Evolutionary conservation across 768 basidiomycete genomes (phyloP), one percentile per base, ranked within the genome.

Genomic region (Lanmaoa pseudosensibilis): DNA sequence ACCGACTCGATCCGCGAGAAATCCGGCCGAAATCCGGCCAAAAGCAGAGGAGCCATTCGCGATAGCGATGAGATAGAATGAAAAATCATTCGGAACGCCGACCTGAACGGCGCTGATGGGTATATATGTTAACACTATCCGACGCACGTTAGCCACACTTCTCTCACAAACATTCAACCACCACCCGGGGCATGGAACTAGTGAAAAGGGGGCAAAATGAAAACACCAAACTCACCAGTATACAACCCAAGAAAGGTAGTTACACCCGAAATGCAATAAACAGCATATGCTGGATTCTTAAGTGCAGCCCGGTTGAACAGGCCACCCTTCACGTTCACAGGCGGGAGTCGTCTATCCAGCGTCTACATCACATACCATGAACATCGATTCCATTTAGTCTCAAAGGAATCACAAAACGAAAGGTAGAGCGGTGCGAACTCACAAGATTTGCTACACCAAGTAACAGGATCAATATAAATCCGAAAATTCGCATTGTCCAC

Each of bases 401-500:
- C 13, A 7, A 32, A 18, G 4, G 21, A 18, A 32, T 11, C 2
- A 16, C 11, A 13, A 48, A 18, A 18, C 9, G 12, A 21, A 21
- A 0, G 13, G 6, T 30, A 13, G 5, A n/a, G 4, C 0, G 13
- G 15, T 19, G 69, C 61, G 18, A 23, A 59, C 70, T 58, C 52
- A 81, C 79, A 46, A 89, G 54, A 67, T 86, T 88, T 15, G 82
- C 78, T 13, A 80, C 65, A 2, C 79, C 78, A 4, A 90, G 75
- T 2, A 78, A 65, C 15, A 77, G 58, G 1, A 87, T 57, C 0
- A 89, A 67, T 10, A 89, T 80, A 58, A 90, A 83, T 2, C 83
- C 88, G 41, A 90, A 70, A 33, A 86, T 80, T 13, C 90, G 78
- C 78, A 88, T 82, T 0, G 89, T 88, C 90, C 89, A 92, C 58